phyloP scores from a whole-genome alignment of 305 asterid genomes.

The Vinca major region DNA sequence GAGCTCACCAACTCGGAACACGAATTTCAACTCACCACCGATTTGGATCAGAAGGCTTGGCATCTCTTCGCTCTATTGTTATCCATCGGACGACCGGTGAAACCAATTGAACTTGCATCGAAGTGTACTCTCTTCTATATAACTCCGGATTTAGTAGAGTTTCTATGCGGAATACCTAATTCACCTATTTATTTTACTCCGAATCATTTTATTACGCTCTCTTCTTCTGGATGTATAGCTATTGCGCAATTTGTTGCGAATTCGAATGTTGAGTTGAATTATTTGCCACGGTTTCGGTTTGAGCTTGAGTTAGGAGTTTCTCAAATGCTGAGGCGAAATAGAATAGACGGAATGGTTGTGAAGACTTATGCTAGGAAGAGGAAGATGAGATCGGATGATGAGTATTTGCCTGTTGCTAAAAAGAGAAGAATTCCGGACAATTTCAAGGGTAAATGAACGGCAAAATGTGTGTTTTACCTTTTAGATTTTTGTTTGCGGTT shows the following conservation, averaged over 20 bases:
- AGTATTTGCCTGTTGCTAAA: slow-evolving; percentile 20
- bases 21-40: slow-evolving; percentile 18
- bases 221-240: slow-evolving; percentile 35
- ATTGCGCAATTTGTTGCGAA: slow-evolving; percentile 26
- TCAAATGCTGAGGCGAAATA: slow-evolving; percentile 11
- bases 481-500: background rate
- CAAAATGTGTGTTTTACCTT: background rate
- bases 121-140: slow-evolving; percentile 23
- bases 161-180: slow-evolving; percentile 52
- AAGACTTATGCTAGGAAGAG: slow-evolving; percentile 45
- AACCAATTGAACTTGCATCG: slow-evolving; percentile 38
- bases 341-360: slow-evolving; percentile 12
- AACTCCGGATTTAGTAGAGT: slow-evolving; percentile 35
- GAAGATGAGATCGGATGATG: slow-evolving; percentile 27
- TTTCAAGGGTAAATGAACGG: slow-evolving; percentile 18
- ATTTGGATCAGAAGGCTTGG: slow-evolving; percentile 51
- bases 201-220: slow-evolving; percentile 39
- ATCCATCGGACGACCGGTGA: slow-evolving; percentile 36
- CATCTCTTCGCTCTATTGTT: slow-evolving; percentile 42
- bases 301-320: slow-evolving; percentile 2
- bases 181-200: slow-evolving; percentile 49
- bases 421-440: slow-evolving; percentile 20
- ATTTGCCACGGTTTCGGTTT: slow-evolving; percentile 21
- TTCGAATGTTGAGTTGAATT: slow-evolving; percentile 17
- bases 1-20: slow-evolving; percentile 20